A percentile compares a stretch with the other conserved stretches of the same genome.
Evolutionary conservation across 2,329 filamentous ascomycete species (phyloP).

Genomic region (Xylariaceae sp.): DNA sequence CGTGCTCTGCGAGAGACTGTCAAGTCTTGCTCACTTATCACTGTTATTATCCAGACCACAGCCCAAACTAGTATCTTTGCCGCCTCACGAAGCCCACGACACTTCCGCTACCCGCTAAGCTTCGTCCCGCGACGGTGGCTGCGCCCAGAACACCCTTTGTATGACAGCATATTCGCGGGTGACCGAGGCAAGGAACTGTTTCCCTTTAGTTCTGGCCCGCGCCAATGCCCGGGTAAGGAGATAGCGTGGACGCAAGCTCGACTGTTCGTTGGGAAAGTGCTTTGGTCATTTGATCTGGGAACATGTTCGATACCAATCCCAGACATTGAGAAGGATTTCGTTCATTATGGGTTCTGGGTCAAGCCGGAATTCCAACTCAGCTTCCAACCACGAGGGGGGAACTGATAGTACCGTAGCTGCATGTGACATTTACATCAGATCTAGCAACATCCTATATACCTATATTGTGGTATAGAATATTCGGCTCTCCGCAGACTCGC

Average conservation of each 20-base stretch:
- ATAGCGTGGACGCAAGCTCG: background rate
- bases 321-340: background rate
- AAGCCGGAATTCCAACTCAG: too few species aligned
- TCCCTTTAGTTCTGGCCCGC: background rate
- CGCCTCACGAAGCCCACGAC: background rate
- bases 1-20: background rate
- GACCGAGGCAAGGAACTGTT: background rate
- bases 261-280: background rate
- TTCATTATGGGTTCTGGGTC: background rate
- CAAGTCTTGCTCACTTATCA: background rate
- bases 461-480: too few species aligned
- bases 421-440: too few species aligned
- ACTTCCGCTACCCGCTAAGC: slow-evolving; percentile 9
- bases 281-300: background rate
- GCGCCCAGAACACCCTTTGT: background rate
- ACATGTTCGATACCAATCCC: background rate
- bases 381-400: too few species aligned
- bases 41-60: slow-evolving; percentile 2
- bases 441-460: too few species aligned
- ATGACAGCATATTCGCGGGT: background rate
- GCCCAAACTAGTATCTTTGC: slow-evolving; percentile 10
- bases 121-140: slow-evolving; percentile 13
- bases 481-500: too few species aligned
- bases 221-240: background rate
- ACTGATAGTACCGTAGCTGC: too few species aligned